Conservation (phyloP, 176 grass and related monocot genomes). For the Saccharum spontaneum region DNA sequence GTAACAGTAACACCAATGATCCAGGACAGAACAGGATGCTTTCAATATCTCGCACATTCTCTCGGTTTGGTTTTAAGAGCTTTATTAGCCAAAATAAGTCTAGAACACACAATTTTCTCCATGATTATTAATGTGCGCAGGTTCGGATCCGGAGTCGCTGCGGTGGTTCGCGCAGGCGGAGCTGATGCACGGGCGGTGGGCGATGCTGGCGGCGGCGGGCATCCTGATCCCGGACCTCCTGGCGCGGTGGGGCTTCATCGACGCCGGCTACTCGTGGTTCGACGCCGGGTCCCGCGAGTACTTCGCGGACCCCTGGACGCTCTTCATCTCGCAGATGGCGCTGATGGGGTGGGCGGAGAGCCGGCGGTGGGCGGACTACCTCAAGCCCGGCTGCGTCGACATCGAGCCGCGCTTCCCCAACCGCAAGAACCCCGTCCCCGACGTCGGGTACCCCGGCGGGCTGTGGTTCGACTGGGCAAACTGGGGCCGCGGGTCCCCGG, state of each 20-base stretch:
- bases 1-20: conserved; percentile 24
- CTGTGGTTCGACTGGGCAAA: conserved; percentile 89
- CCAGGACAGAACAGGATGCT: neutral
- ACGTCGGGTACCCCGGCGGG: conserved; percentile 85
- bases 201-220: conserved; percentile 74
- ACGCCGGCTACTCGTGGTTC: conserved; percentile 62
- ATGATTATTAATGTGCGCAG: conserved; percentile 15
- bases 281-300: conserved; percentile 72
- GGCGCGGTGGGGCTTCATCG: conserved; percentile 59
- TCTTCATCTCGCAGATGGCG: conserved; percentile 75
- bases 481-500: conserved; percentile 87
- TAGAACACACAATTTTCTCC: neutral
- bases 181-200: conserved; percentile 89
- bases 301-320: conserved; percentile 71
- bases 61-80: too few relatives aligned
- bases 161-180: conserved; percentile 87
- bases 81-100: too few relatives aligned
- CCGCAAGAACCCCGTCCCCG: conserved; percentile 62
- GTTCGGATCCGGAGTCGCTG: conserved; percentile 71
- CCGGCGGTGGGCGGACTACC: conserved; percentile 77
- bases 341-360: conserved; percentile 96
- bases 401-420: conserved; percentile 70
- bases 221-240: conserved; percentile 76
- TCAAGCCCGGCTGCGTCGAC: conserved; percentile 70
- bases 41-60: too few relatives aligned